These are phyloP conservation scores for Vitis vinifera DNA, from an alignment of 164 flowering plant species.

Conservation along the genomic window ASM3070453v1 NC_081820.1:24185001-24185500, in stretches of 20 bases:
- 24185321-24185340: slow-evolving; percentile 4
- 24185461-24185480: slow-evolving; percentile 2
- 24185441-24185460: neutral
- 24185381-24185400: slow-evolving; percentile 30
- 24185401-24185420: slow-evolving; percentile 24
- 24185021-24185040: neutral
- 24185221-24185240: slow-evolving; percentile 42
- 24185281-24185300: slow-evolving; percentile 9
- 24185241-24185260: slow-evolving; percentile 30
- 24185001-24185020: neutral
- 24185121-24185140: slow-evolving; percentile 15
- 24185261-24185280: slow-evolving; percentile 27
- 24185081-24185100: slow-evolving; percentile 13
- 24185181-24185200: slow-evolving; percentile 34
- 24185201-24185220: slow-evolving; percentile 43
- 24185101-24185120: slow-evolving; percentile 2
- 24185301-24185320: slow-evolving; percentile 9
- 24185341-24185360: slow-evolving; percentile 10
- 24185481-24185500: slow-evolving; percentile 13
- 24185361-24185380: slow-evolving; percentile 10
- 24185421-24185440: neutral
- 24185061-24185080: slow-evolving; percentile 2
- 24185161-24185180: slow-evolving; percentile 28
- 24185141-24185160: slow-evolving; percentile 5
- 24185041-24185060: slow-evolving; percentile 7